These are phyloP conservation scores for Penicillium glabrum DNA, from an alignment of 2,329 filamentous ascomycete genomes.

Conservation along the genomic window DNA sequence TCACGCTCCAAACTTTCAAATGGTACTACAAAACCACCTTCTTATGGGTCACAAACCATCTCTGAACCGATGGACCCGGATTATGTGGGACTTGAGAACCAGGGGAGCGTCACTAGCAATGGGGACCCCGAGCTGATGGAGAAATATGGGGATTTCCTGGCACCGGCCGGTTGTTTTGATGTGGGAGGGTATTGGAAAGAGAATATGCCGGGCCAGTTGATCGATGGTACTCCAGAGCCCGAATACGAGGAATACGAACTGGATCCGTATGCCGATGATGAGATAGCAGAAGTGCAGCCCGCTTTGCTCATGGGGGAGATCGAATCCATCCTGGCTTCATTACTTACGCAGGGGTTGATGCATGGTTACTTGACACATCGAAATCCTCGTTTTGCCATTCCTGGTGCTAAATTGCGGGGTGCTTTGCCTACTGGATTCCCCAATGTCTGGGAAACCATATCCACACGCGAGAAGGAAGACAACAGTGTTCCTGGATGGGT, in stretches of 20 bases:
- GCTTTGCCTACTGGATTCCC: slow-evolving; percentile 62
- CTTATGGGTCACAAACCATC: slow-evolving; percentile 31
- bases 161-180: slow-evolving; percentile 36
- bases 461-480: slow-evolving; percentile 59
- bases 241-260: slow-evolving; percentile 48
- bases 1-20: slow-evolving; percentile 21
- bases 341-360: slow-evolving; percentile 78
- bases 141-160: slow-evolving; percentile 37
- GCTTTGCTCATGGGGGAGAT: slow-evolving; percentile 60
- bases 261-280: slow-evolving; percentile 57
- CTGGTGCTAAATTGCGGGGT: slow-evolving; percentile 58
- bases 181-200: slow-evolving; percentile 27
- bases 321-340: slow-evolving; percentile 73
- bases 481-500: slow-evolving; percentile 76
- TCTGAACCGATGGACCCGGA: slow-evolving; percentile 33
- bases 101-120: slow-evolving; percentile 1
- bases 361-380: slow-evolving; percentile 81
- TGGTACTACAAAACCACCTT: slow-evolving; percentile 6
- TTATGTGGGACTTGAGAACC: slow-evolving; percentile 25
- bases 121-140: slow-evolving; percentile 17
- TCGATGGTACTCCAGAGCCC: slow-evolving; percentile 29
- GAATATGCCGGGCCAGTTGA: slow-evolving; percentile 23
- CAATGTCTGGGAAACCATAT: slow-evolving; percentile 67
- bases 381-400: slow-evolving; percentile 75
- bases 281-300: slow-evolving; percentile 19